Percentiles rank a stretch among this genome's conserved stretches.
Conservation (phyloP, 352 stramenopile species). For the Peronospora belbahrii region DNA sequence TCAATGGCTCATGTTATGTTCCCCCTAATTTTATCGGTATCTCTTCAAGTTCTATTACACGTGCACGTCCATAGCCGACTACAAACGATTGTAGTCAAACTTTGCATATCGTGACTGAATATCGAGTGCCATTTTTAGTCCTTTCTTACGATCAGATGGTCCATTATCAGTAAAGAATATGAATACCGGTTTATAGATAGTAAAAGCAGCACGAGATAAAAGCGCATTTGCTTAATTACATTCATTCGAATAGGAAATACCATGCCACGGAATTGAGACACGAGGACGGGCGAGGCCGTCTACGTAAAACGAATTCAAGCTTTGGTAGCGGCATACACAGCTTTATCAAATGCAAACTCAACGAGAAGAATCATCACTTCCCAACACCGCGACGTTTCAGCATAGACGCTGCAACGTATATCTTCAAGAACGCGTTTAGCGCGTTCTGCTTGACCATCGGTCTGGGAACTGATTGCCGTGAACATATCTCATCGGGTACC, state of each 20-base stretch:
- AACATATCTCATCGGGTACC: too few species aligned
- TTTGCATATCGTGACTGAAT: slow-evolving; percentile 20
- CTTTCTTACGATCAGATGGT: slow-evolving; percentile 29
- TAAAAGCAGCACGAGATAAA: slow-evolving; percentile 28
- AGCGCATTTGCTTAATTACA: slow-evolving; percentile 26
- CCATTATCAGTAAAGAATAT: slow-evolving; percentile 45
- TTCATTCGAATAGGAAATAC: slow-evolving; percentile 30
- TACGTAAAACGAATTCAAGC: too few species aligned
- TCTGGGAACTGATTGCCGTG: too few species aligned
- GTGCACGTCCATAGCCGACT: slow-evolving; percentile 31
- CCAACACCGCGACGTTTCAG: too few species aligned
- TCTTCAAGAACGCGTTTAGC: too few species aligned
- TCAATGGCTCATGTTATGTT: slow-evolving; percentile 20
- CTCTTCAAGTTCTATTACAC: slow-evolving; percentile 19
- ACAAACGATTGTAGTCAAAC: slow-evolving; percentile 23
- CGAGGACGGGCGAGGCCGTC: too few species aligned
- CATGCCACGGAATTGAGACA: slow-evolving; percentile 21
- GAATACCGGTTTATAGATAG: slow-evolving; percentile 26
- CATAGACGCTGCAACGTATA: too few species aligned
- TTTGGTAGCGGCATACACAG: too few species aligned
- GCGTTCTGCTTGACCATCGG: too few species aligned
- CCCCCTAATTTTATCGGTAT: slow-evolving; percentile 26
- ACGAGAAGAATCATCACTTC: too few species aligned
- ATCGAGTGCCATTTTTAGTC: slow-evolving; percentile 18
- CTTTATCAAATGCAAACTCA: too few species aligned